Evolutionary conservation across 1,284 basidiomycete species (phyloP).

Genomic region (Trametes hirsuta): DNA sequence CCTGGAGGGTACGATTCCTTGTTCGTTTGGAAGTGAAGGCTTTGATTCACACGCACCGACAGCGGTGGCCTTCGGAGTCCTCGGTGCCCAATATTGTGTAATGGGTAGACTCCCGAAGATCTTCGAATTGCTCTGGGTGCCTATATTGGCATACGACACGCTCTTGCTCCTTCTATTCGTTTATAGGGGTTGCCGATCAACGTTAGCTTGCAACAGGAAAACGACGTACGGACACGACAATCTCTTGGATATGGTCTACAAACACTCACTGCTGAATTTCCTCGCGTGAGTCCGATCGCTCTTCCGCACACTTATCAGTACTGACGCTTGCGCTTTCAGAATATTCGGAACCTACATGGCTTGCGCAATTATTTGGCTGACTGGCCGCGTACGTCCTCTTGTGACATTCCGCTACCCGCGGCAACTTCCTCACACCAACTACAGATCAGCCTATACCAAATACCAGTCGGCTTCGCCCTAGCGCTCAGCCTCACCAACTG

Average conservation of each 20-base stretch:
- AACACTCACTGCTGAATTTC: conserved; percentile 32
- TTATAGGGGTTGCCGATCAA: conserved; percentile 24
- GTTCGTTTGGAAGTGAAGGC: too few species aligned
- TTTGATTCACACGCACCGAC: not conserved
- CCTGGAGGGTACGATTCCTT: conserved; percentile 18
- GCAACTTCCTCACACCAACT: not conserved
- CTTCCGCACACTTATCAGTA: not conserved
- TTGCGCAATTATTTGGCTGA: conserved; percentile 32
- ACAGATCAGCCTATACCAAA: conserved; percentile 28
- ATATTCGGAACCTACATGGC: conserved; percentile 30
- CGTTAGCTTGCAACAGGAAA: conserved; percentile 5
- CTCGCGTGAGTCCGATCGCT: conserved; percentile 25
- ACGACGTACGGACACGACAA: conserved; percentile 17
- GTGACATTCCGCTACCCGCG: not conserved
- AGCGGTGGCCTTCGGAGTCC: conserved; percentile 21
- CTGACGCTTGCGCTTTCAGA: conserved; percentile 4
- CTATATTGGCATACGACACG: conserved; percentile 28
- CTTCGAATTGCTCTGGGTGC: conserved; percentile 31
- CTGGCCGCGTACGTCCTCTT: conserved; percentile 19
- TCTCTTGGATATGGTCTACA: conserved; percentile 31
- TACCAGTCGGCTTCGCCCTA: conserved; percentile 31
- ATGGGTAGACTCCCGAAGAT: conserved; percentile 16
- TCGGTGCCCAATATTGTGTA: conserved; percentile 25
- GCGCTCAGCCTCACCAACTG: conserved; percentile 33
- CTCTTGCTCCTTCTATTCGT: conserved; percentile 28